These are phyloP conservation scores for Dendrostoma leiphaemia DNA, from an alignment of 2,329 filamentous ascomycete species.

Conservation along the genomic window DNA sequence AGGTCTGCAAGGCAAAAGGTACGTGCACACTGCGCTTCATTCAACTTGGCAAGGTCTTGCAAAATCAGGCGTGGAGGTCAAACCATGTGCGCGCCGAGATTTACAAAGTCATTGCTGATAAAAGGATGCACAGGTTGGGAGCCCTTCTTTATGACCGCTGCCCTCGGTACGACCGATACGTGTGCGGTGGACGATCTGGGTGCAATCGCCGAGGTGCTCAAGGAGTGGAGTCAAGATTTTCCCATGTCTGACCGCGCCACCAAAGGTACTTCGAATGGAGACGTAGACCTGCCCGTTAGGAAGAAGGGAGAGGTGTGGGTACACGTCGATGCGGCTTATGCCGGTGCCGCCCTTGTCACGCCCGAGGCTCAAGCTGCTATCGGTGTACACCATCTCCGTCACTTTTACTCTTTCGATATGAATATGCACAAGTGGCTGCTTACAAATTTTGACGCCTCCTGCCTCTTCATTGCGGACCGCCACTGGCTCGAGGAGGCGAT, in stretches of 20 bases:
- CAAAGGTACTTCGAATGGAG: no score
- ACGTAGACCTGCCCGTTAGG: constrained; percentile 16
- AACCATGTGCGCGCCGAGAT: no score
- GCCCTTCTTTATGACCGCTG: constrained; percentile 84
- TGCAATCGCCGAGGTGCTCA: constrained; percentile 56
- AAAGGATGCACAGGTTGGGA: constrained; percentile 71
- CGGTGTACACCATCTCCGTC: constrained; percentile 53
- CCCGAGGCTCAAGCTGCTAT: constrained; percentile 66
- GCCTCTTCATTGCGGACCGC: constrained; percentile 75
- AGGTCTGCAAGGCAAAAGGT: constrained; percentile 62
- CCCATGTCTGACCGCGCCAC: no score
- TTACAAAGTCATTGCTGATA: no score
- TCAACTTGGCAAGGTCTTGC: no score
- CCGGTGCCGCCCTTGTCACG: constrained; percentile 78
- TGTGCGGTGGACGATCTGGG: constrained; percentile 83
- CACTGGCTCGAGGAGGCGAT: constrained; percentile 76
- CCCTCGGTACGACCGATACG: constrained; percentile 82
- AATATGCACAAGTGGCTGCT: constrained; percentile 99
- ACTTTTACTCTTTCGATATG: constrained; percentile 86
- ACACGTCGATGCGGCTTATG: constrained; percentile 91
- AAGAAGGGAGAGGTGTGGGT: constrained; percentile 68
- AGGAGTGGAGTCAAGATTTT: constrained; percentile 26
- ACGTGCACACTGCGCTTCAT: no score
- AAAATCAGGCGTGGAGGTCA: no score
- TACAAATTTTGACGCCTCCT: constrained; percentile 88